These are phyloP conservation scores for Alloteropsis angusta DNA, from an alignment of 202 grass and related monocot species.

Conservation along the genomic window DNA sequence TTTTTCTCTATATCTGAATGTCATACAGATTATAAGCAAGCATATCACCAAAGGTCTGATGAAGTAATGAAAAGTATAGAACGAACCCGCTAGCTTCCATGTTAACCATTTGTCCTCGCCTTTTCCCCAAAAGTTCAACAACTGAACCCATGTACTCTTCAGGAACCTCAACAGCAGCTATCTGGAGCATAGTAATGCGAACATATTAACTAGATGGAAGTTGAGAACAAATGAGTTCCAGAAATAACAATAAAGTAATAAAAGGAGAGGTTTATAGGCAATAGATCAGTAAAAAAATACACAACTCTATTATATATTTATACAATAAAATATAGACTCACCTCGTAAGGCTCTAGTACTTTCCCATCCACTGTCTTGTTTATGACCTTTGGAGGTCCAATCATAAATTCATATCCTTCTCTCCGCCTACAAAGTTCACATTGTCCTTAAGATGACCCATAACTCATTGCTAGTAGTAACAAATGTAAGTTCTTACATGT, in stretches of 20 bases:
- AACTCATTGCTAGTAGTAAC: not conserved
- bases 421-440: conserved; percentile 64
- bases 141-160: conserved; percentile 83
- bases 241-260: not conserved
- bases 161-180: conserved; percentile 91
- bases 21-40: not conserved
- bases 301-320: not conserved
- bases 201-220: conserved; percentile 9
- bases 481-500: conserved; percentile 57
- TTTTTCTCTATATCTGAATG: not conserved
- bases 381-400: conserved; percentile 96
- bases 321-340: conserved; percentile 19
- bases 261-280: not conserved
- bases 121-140: conserved; percentile 90
- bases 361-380: conserved; percentile 81
- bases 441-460: conserved; percentile 12
- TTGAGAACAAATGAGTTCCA: conserved; percentile 7
- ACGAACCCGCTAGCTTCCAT: conserved; percentile 84
- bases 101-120: conserved; percentile 90
- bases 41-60: not conserved
- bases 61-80: conserved; percentile 5
- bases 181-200: conserved; percentile 36
- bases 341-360: conserved; percentile 82
- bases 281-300: conserved; percentile 3
- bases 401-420: conserved; percentile 99